Percentiles rank a stretch among this genome's conserved stretches.
Evolutionary conservation across 768 basidiomycete species (phyloP).

Genomic region (Chalciporus piperatus): DNA sequence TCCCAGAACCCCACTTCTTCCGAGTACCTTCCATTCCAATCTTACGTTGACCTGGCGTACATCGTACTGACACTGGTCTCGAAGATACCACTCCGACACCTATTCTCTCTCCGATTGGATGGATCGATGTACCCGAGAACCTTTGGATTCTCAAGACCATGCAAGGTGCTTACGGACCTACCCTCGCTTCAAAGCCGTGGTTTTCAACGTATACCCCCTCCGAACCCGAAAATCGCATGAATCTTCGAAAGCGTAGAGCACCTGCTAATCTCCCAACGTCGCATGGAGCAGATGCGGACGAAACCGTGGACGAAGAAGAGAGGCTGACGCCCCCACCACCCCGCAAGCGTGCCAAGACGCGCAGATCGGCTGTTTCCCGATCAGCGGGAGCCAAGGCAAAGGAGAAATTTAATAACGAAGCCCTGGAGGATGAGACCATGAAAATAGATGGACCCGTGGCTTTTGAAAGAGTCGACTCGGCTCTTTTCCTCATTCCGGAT

Average conservation of each 20-base stretch:
- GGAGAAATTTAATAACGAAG: conserved; percentile 4
- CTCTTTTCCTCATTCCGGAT: conserved; percentile 23
- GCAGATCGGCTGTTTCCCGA: conserved; percentile 18
- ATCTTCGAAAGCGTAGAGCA: conserved; percentile 31
- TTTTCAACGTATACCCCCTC: conserved; percentile 30
- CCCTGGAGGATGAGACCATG: conserved; percentile 3
- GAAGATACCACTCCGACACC: conserved; percentile 30
- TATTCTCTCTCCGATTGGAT: conserved; percentile 35
- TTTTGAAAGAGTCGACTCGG: background rate
- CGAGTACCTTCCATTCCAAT: conserved; percentile 1
- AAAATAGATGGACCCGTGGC: background rate
- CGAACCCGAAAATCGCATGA: conserved; percentile 33
- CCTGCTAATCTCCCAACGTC: conserved; percentile 16
- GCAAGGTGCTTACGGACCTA: conserved; percentile 27
- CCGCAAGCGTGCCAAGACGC: conserved; percentile 30
- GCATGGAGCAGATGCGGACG: conserved; percentile 37
- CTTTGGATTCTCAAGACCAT: conserved; percentile 34
- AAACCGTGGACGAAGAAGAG: conserved; percentile 31
- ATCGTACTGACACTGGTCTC: conserved; percentile 8
- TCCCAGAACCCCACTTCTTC: background rate
- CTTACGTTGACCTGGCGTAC: background rate
- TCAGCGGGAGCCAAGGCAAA: conserved; percentile 5
- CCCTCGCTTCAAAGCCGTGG: conserved; percentile 25
- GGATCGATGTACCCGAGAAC: conserved; percentile 33
- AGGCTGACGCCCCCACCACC: conserved; percentile 23